Evolutionary conservation across 108 stramenopile genomes (phyloP).

Genomic region (Cyclotella cryptica): DNA sequence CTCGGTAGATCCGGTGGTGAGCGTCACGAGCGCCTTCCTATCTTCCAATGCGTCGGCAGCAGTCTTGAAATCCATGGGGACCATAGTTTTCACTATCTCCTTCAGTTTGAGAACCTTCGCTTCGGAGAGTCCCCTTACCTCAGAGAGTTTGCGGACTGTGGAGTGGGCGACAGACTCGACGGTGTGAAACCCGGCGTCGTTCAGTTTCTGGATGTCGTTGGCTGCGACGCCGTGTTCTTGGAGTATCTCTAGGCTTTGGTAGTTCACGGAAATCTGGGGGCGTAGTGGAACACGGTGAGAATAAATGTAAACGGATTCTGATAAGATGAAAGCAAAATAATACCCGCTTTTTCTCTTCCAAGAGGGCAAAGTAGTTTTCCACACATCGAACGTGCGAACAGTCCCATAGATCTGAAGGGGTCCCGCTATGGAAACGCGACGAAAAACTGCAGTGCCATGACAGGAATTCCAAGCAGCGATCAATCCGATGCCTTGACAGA

Average conservation of each 20-base stretch:
- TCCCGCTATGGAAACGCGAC: not conserved
- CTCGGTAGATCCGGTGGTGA: conserved; percentile 97
- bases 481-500: no score
- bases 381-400: no score
- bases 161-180: conserved; percentile 97
- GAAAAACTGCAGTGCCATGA: not conserved
- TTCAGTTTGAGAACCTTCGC: conserved; percentile 97
- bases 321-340: no score
- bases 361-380: no score
- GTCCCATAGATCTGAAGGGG: not conserved
- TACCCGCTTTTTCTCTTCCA: no score
- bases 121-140: conserved; percentile 97
- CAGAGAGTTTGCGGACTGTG: conserved; percentile 92
- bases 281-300: conserved; percentile 13
- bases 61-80: conserved; percentile 98
- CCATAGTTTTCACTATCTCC: conserved; percentile 92
- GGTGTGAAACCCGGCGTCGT: conserved; percentile 97
- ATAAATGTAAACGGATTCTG: not conserved
- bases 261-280: conserved; percentile 59
- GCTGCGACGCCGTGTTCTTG: conserved; percentile 96
- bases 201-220: conserved; percentile 95
- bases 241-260: conserved; percentile 80
- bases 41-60: conserved; percentile 93
- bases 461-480: not conserved
- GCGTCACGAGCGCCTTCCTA: conserved; percentile 83